phyloP scores from a whole-genome alignment of 2,329 filamentous ascomycete genomes.

The Ophiocordyceps sinensis region DNA sequence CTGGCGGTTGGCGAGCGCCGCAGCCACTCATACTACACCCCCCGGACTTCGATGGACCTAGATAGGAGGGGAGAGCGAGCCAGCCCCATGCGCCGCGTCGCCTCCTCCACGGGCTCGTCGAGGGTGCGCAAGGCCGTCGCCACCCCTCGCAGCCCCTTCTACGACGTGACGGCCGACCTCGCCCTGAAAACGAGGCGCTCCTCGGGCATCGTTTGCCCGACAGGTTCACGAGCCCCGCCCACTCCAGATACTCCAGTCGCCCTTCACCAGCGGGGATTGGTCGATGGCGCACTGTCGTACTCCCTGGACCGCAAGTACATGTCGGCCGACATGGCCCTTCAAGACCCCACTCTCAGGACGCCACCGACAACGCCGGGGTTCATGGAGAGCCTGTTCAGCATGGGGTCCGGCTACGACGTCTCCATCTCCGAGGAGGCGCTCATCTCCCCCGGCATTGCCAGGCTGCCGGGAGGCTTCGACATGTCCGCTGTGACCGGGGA shows the following conservation, averaged over 20 bases:
- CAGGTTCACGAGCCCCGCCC: conserved; percentile 29
- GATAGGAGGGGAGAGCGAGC: conserved; percentile 27
- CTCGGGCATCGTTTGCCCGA: conserved; percentile 22
- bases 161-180: conserved; percentile 20
- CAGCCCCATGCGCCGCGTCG: conserved; percentile 38
- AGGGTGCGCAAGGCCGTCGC: conserved; percentile 17
- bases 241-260: conserved; percentile 34
- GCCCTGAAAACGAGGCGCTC: conserved; percentile 28
- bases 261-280: conserved; percentile 19
- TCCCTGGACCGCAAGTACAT: conserved; percentile 16
- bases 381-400: conserved; percentile 23
- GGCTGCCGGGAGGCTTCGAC: conserved; percentile 32
- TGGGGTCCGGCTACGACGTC: conserved; percentile 24
- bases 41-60: conserved; percentile 34
- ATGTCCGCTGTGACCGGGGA: conserved; percentile 23
- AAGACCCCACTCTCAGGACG: conserved; percentile 33
- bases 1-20: conserved; percentile 31
- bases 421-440: conserved; percentile 32
- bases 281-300: conserved; percentile 24
- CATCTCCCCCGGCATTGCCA: conserved; percentile 29
- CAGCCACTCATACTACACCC: conserved; percentile 24
- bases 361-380: conserved; percentile 39
- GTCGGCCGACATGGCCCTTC: conserved; percentile 14
- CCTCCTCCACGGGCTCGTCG: conserved; percentile 31
- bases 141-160: conserved; percentile 21